phyloP scores from a whole-genome alignment of 768 basidiomycete genomes.

The Boletus reticulatus region DNA sequence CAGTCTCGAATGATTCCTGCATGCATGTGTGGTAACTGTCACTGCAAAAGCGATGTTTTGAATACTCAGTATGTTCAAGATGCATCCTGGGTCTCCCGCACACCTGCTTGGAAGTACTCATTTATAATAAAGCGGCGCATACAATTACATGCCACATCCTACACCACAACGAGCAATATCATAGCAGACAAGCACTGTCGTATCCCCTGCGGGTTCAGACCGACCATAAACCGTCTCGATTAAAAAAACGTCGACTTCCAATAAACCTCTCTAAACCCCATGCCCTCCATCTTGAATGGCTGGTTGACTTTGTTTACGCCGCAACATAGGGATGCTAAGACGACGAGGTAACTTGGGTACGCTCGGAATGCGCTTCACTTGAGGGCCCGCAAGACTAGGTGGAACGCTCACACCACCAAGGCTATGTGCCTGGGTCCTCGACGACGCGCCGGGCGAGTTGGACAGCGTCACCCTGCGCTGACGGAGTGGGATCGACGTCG shows the following conservation, averaged over 20 bases:
- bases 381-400: background rate
- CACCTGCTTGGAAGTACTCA: too few species aligned
- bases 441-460: conserved; percentile 5
- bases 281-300: background rate
- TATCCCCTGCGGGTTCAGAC: background rate
- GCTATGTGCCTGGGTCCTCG: background rate
- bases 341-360: conserved; percentile 26
- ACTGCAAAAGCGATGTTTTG: too few species aligned
- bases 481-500: conserved; percentile 1
- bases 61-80: too few species aligned
- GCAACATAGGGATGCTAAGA: conserved; percentile 28
- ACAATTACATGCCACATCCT: too few species aligned
- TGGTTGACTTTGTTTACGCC: conserved; percentile 26
- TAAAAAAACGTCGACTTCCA: background rate
- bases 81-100: too few species aligned
- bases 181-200: background rate
- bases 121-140: too few species aligned
- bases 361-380: conserved; percentile 17
- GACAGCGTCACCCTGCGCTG: conserved; percentile 24
- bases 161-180: background rate
- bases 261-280: background rate
- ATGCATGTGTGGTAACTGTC: too few species aligned
- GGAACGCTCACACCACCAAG: background rate
- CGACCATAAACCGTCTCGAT: background rate
- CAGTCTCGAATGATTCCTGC: too few species aligned